These are phyloP conservation scores for Coemansia sp. DNA, from an alignment of 192 early-diverging fungal species.

Conservation along the genomic window DNA sequence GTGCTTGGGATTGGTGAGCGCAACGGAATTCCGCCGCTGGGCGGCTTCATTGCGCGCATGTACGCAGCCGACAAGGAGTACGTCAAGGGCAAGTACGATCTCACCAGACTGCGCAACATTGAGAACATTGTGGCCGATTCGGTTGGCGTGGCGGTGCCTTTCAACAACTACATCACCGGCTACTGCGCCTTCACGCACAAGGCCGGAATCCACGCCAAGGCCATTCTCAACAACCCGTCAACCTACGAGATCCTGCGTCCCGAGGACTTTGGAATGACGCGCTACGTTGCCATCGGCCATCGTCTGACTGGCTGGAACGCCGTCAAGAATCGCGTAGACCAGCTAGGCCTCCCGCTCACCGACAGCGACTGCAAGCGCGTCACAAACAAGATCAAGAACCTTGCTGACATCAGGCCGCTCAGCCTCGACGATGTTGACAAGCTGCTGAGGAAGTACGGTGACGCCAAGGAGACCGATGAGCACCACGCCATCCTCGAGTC, in stretches of 20 bases:
- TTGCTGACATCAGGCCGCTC: constrained; percentile 92
- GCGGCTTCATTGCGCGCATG: constrained; percentile 94
- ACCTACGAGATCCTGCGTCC: constrained; percentile 99
- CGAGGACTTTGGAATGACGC: constrained; percentile 98
- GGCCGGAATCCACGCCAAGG: constrained; percentile 99
- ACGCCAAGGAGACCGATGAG: constrained; percentile 62
- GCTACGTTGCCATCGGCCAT: constrained; percentile 96
- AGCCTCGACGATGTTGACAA: constrained; percentile 92
- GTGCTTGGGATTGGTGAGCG: constrained; percentile 98
- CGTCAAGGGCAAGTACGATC: constrained; percentile 92
- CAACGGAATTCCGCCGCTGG: constrained; percentile 96
- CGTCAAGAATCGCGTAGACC: constrained; percentile 97
- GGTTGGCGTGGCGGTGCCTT: constrained; percentile 93
- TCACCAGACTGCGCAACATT: constrained; percentile 88
- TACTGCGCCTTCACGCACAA: constrained; percentile 99
- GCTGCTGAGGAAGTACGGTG: constrained; percentile 47
- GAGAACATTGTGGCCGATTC: constrained; percentile 97
- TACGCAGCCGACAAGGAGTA: constrained; percentile 91
- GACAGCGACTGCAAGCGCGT: constrained; percentile 91
- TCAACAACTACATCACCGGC: constrained; percentile 99
- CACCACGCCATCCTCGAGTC: constrained; percentile 53
- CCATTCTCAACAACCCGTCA: constrained; percentile 97
- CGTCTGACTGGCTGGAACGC: constrained; percentile 99
- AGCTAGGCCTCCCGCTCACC: constrained; percentile 78
- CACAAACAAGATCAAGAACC: constrained; percentile 91